Conservation (phyloP, 108 stramenopile species). For the Parietichytrium sp. region DNA sequence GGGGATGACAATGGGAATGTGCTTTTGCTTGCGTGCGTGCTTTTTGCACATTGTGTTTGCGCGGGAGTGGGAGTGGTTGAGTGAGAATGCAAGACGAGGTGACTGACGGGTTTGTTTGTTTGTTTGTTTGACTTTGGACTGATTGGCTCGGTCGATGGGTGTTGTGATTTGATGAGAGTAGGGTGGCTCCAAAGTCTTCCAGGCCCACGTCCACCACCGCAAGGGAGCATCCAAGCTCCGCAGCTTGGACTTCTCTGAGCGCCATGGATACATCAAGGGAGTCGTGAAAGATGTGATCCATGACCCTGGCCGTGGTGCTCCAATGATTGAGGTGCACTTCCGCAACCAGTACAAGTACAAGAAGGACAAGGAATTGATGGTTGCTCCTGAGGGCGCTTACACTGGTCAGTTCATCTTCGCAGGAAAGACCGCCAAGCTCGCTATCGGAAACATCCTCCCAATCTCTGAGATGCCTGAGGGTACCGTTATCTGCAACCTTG, state of each 20-base stretch:
- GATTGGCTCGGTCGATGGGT: not conserved
- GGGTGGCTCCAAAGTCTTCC: not conserved
- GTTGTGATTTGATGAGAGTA: not conserved
- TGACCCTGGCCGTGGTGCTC: conserved; percentile 97
- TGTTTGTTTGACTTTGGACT: not conserved
- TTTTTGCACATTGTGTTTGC: not conserved
- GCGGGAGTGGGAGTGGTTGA: not conserved
- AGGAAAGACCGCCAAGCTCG: conserved; percentile 91
- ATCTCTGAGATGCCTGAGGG: conserved; percentile 91
- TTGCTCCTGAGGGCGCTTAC: conserved; percentile 99
- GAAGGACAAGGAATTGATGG: conserved; percentile 85
- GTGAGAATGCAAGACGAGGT: not conserved
- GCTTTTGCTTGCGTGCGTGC: not conserved
- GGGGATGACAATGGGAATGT: not conserved
- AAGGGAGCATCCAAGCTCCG: conserved; percentile 98
- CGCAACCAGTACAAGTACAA: conserved; percentile 95
- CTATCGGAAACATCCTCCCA: conserved; percentile 94
- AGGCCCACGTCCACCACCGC: conserved; percentile 85
- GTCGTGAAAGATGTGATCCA: conserved; percentile 97
- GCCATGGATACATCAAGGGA: conserved; percentile 93
- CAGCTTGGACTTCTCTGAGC: conserved; percentile 91
- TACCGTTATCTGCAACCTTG: conserved; percentile 97
- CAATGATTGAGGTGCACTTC: conserved; percentile 96
- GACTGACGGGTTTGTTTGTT: not conserved
- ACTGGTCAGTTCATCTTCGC: conserved; percentile 98